A percentile compares a stretch with the other conserved stretches of the same genome.
These are phyloP conservation scores for Phytophthora hybrid DNA, from an alignment of 352 stramenopile genomes.

Conservation along the genomic window DNA sequence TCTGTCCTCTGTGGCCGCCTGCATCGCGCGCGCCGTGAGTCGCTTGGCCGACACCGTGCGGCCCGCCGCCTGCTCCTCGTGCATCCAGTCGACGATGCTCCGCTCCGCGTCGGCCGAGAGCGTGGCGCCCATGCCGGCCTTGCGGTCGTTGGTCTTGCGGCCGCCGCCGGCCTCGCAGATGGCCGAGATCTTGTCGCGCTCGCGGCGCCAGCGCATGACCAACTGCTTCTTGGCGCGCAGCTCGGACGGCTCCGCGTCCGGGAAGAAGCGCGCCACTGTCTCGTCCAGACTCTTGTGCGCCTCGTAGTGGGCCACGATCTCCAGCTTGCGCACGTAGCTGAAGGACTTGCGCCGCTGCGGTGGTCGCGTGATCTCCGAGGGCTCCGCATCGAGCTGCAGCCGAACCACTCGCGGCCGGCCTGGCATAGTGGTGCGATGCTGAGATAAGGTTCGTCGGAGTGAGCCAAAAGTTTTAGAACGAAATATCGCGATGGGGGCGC, in stretches of 20 bases:
- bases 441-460: no score
- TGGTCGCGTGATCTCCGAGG: background rate
- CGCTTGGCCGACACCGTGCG: slow-evolving; percentile 22
- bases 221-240: slow-evolving; percentile 34
- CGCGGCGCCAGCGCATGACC: slow-evolving; percentile 30
- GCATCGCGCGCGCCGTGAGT: slow-evolving; percentile 25
- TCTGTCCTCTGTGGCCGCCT: slow-evolving; percentile 27
- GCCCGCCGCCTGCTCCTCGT: slow-evolving; percentile 19
- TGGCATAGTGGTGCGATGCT: background rate
- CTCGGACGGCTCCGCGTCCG: slow-evolving; percentile 10
- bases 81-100: slow-evolving; percentile 31
- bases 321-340: slow-evolving; percentile 34
- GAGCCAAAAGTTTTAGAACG: no score
- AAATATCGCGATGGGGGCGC: no score
- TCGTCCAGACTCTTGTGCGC: slow-evolving; percentile 24
- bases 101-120: slow-evolving; percentile 26
- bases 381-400: background rate
- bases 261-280: slow-evolving; percentile 32
- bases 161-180: slow-evolving; percentile 32
- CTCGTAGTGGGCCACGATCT: slow-evolving; percentile 30
- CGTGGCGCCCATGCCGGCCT: slow-evolving; percentile 33
- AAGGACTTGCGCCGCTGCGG: slow-evolving; percentile 21
- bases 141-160: slow-evolving; percentile 34
- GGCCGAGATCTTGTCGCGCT: slow-evolving; percentile 32
- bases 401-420: slow-evolving; percentile 28